Evolutionary conservation across 768 basidiomycete species (phyloP).

Genomic region (Hygrophoropsis aurantiaca): DNA sequence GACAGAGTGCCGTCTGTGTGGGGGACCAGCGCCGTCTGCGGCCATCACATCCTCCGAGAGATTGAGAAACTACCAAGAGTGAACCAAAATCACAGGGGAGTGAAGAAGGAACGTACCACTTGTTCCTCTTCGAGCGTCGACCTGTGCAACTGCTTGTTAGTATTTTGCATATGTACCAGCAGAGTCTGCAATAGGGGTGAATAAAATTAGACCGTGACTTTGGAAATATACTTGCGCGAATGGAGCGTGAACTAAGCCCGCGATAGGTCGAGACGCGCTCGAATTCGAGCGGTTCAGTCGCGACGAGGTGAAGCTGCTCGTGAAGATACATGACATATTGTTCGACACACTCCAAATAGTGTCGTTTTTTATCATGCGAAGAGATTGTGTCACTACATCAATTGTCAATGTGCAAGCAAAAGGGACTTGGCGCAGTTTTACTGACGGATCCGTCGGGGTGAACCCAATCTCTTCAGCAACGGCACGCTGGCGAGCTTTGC

Average conservation of each 20-base stretch:
- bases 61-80: slow-evolving; percentile 25
- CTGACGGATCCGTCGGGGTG: slow-evolving; percentile 61
- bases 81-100: background rate
- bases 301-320: slow-evolving; percentile 54
- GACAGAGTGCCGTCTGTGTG: slow-evolving; percentile 31
- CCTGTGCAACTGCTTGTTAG: slow-evolving; percentile 48
- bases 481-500: slow-evolving; percentile 58
- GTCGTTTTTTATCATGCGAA: slow-evolving; percentile 75
- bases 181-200: slow-evolving; percentile 47
- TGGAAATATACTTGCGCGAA: slow-evolving; percentile 44
- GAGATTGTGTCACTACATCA: slow-evolving; percentile 62
- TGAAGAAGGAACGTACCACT: slow-evolving; percentile 35
- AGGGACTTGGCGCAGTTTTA: slow-evolving; percentile 1
- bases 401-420: background rate
- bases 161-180: slow-evolving; percentile 68
- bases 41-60: slow-evolving; percentile 26
- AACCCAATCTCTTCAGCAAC: slow-evolving; percentile 58
- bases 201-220: background rate
- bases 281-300: slow-evolving; percentile 44
- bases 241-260: slow-evolving; percentile 62
- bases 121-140: slow-evolving; percentile 56
- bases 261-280: slow-evolving; percentile 51
- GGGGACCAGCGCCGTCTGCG: slow-evolving; percentile 21
- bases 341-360: slow-evolving; percentile 73
- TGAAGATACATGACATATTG: slow-evolving; percentile 69